Conservation (phyloP, 2,329 filamentous ascomycete species). For the Colletotrichum noveboracense region DNA sequence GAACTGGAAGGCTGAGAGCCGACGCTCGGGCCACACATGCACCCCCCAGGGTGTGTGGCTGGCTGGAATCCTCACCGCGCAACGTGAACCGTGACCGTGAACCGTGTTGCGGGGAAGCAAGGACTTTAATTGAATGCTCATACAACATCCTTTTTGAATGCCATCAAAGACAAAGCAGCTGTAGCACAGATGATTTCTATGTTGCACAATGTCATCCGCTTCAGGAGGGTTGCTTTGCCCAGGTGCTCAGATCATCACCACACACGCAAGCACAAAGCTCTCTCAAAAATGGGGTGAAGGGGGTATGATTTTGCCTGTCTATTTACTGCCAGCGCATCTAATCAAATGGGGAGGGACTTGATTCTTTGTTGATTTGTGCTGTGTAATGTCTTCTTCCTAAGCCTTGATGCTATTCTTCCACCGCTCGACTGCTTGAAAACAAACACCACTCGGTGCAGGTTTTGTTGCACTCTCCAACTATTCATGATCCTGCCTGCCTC, state of each 20-base stretch:
- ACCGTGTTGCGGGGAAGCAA: slow-evolving; percentile 21
- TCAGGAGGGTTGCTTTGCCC: neutral
- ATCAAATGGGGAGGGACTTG: slow-evolving; percentile 10
- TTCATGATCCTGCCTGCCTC: slow-evolving; percentile 7
- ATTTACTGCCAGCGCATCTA: slow-evolving; percentile 1
- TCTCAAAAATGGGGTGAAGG: neutral
- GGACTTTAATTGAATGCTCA: slow-evolving; percentile 19
- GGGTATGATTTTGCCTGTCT: slow-evolving; percentile 13
- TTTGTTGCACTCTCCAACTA: slow-evolving; percentile 18
- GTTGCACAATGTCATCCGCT: neutral
- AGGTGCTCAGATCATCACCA: neutral
- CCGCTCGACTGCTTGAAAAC: slow-evolving; percentile 8
- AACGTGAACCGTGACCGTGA: neutral
- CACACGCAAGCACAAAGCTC: neutral
- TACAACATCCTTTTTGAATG: neutral
- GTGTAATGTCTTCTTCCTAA: slow-evolving; percentile 22
- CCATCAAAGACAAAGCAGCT: neutral
- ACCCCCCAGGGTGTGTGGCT: slow-evolving; percentile 17
- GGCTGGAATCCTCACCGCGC: slow-evolving; percentile 14
- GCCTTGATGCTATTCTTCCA: slow-evolving; percentile 21
- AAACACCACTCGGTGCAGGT: slow-evolving; percentile 22
- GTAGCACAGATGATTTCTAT: neutral
- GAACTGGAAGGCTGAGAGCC: slow-evolving; percentile 18
- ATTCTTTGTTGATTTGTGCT: slow-evolving; percentile 14
- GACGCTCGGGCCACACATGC: slow-evolving; percentile 13